phyloP scores from a whole-genome alignment of 2,329 filamentous ascomycete species.

The Didymella arachidicola region DNA sequence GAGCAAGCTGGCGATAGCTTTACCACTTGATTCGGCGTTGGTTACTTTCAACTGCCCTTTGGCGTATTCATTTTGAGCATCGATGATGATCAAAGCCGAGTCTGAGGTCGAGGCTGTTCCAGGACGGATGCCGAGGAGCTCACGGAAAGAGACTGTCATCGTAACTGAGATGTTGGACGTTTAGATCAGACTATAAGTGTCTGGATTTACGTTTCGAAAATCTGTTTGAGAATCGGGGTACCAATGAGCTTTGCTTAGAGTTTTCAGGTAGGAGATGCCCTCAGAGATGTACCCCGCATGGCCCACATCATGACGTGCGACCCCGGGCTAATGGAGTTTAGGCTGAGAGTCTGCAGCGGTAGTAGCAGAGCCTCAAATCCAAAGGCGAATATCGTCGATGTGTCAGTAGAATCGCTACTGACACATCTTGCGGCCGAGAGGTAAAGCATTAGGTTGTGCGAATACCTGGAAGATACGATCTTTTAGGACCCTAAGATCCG shows the following conservation, averaged over 20 bases:
- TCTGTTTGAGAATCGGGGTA: background rate
- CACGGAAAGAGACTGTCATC: conserved; percentile 56
- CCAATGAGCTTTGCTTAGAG: conserved; percentile 2
- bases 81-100: conserved; percentile 71
- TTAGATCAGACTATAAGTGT: background rate
- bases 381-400: background rate
- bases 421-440: background rate
- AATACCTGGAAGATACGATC: background rate
- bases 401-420: background rate
- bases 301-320: conserved; percentile 11
- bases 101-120: conserved; percentile 66
- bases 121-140: conserved; percentile 62
- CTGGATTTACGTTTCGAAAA: too few relatives aligned
- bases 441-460: background rate
- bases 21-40: conserved; percentile 62
- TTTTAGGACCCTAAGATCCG: background rate
- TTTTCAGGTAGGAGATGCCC: conserved; percentile 1
- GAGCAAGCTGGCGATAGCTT: conserved; percentile 65
- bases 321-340: conserved; percentile 11
- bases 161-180: background rate
- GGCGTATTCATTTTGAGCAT: conserved; percentile 75
- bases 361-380: background rate
- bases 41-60: conserved; percentile 64
- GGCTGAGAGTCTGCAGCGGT: conserved; percentile 1
- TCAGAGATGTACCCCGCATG: conserved; percentile 15